Base-by-base conservation (phyloP, 2,329 filamentous ascomycete species). In the Cladosporium sp. region DNA sequence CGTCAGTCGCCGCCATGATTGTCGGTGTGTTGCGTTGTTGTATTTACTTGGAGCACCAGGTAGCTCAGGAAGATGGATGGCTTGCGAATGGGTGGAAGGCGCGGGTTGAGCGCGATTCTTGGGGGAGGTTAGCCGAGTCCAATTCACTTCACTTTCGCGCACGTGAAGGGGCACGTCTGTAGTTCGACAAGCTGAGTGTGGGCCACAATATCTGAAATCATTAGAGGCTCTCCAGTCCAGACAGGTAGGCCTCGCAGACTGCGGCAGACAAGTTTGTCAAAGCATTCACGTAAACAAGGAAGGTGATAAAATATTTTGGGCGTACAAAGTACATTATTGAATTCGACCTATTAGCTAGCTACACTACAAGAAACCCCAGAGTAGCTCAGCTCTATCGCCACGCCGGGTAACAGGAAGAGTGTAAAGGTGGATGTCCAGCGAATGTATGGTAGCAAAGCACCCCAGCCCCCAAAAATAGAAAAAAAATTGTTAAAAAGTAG, bases 1-100 rank as follows among this genome's bases (percentile, higher is more conserved):
- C 64, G 59, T 83, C 80, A 60, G 72, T 69, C 48, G 78, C 66
- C 58, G 82, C 76, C 82, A 85, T 85, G 49, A 42, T 63, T 20
- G 43, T 15, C 16, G 20, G 38, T 13, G 19, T 46, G 20, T 30
- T 16, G 20, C 11, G 4, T 7, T n/a, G 7, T 15, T 25, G 38
- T 27, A 15, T 27, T 40, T 19, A 8, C 20, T 3, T 38, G 11
- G 16, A 38, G 7, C 12, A 7, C 12, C 4, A 33, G 13, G 32
- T 7, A 33, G 32, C 5, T 33, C n/a, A 13, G 13, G 18, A 16
- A 7, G 4, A 19, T 38, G 35, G 13, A 19, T 13, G 35, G 7
- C n/a, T 27, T 27, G 22, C 22, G 22, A 27, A 27, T 27, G 5
- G 9, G 9, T 27, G 22, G 22, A 35, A 40, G 38, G 13, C 20